A percentile compares a stretch with the other conserved stretches of the same genome.
Evolutionary conservation across 1,139 yeast genomes (phyloP).

Genomic region (Yamadazyma spencermartinsiae): DNA sequence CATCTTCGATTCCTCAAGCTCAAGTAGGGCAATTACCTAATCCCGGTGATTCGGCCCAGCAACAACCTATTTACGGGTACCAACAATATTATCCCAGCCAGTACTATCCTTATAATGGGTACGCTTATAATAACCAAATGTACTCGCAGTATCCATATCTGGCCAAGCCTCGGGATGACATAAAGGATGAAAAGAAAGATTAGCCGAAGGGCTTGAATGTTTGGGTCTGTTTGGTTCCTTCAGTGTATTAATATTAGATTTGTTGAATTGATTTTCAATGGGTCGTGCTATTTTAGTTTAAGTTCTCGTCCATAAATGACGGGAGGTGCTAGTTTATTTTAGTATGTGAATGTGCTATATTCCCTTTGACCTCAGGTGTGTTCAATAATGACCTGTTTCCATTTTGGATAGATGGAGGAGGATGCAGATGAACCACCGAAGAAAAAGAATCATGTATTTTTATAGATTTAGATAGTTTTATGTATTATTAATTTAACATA

Average conservation of each 20-base stretch:
- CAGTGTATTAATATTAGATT: not conserved
- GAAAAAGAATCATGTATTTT: slow-evolving; percentile 9
- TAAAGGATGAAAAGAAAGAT: slow-evolving; percentile 11
- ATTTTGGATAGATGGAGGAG: no score
- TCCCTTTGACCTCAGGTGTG: no score
- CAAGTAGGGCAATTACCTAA: slow-evolving; percentile 1
- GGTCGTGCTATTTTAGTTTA: no score
- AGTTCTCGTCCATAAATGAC: no score
- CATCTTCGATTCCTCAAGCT: slow-evolving; percentile 1
- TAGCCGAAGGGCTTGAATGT: not conserved
- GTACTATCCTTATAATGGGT: slow-evolving; percentile 21
- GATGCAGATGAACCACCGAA: no score
- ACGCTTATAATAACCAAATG: slow-evolving; percentile 24
- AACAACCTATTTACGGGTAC: slow-evolving; percentile 18
- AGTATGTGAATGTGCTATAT: no score
- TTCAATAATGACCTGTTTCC: no score
- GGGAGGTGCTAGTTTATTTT: not conserved
- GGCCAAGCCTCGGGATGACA: slow-evolving; percentile 12
- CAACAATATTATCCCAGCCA: slow-evolving; percentile 22
- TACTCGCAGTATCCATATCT: slow-evolving; percentile 18
- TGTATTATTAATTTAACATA: slow-evolving; percentile 11
- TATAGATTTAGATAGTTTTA: slow-evolving; percentile 10
- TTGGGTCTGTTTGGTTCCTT: not conserved
- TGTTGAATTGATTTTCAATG: not conserved
- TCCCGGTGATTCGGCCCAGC: slow-evolving; percentile 4